Evolutionary conservation across 164 flowering plant genomes (phyloP), one percentile per base, ranked within the genome.

Genomic region (Sextonia rubra): DNA sequence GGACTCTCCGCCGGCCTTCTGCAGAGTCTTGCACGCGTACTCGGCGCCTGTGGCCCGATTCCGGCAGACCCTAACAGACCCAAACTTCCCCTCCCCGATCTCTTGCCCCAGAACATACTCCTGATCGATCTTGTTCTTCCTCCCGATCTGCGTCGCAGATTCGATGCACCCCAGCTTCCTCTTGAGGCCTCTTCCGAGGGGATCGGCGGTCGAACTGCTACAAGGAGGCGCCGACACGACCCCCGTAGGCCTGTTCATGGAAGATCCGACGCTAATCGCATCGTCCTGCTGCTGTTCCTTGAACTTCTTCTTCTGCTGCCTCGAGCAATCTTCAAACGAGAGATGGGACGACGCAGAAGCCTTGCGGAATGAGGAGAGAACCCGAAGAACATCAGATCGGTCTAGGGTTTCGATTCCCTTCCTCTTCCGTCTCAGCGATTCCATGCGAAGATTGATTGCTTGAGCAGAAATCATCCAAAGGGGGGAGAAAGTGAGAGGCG

Each of bases 161-260:
- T 93, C 99, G 64, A 95, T 91, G 72, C 99, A 95, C 52, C 99
- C 99, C 27, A 95, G 89, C 84, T 95, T 95, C 86, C 99, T 84
- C 86, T 95, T 95, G 49, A 85, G 83, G 29, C 99, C 99, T 70
- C 98, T 83, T 44, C 96, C 95, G 24, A 81, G 75, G 0, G 78
- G 66, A 55, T 84, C 83, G 69, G 82, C 74, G 0, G 84, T 80
- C 0, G 91, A 84, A 22, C 83, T 82, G 22, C 95, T 91, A 78
- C 87, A 86, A 1, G 89, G 87, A 0, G 97, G 98, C 0, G 92
- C 97, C 2, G 95, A 89, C 18, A 90, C 92, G 64, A 89, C 70
- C 2, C 94, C 93, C 18, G 83, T 81, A 47, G 84, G 82, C 74
- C 92, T 83, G 74, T 83, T 88, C 66, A 85, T 86, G 67, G 74